Evolutionary conservation across 208 protist genomes (phyloP).

Genomic region (Leishmania turanica): DNA sequence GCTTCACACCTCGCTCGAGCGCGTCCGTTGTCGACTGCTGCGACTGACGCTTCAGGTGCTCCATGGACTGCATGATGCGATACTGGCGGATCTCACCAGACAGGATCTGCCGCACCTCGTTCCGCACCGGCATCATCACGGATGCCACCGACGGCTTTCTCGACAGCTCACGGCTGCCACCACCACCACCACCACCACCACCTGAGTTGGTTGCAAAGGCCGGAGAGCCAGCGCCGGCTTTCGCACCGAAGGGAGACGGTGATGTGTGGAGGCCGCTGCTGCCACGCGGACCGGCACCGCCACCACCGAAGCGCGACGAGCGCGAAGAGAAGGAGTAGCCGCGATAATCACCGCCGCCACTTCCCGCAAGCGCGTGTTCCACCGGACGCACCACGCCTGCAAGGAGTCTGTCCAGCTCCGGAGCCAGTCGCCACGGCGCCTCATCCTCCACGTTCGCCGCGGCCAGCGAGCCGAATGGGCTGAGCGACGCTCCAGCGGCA

Average conservation of each 20-base stretch:
- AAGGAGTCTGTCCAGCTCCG: constrained; percentile 47
- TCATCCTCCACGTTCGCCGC: constrained; percentile 13
- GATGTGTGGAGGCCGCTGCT: background rate
- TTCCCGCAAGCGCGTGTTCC: constrained; percentile 13
- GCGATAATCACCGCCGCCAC: background rate
- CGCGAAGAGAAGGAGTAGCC: background rate
- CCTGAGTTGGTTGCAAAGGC: background rate
- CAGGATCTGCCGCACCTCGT: constrained; percentile 51
- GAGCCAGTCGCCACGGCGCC: constrained; percentile 44
- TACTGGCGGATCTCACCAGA: constrained; percentile 49
- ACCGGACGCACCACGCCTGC: constrained; percentile 25
- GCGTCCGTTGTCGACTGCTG: background rate
- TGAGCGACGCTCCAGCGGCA: background rate
- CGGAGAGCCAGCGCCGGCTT: background rate
- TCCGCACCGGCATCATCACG: constrained; percentile 41
- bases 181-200: background rate
- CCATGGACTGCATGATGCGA: constrained; percentile 30
- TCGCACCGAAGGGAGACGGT: background rate
- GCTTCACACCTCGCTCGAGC: constrained; percentile 2
- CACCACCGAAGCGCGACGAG: background rate
- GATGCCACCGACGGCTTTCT: constrained; percentile 4
- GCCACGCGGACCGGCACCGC: background rate
- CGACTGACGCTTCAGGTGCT: constrained; percentile 11
- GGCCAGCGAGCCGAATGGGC: background rate
- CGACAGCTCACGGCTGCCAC: background rate